Conservation (phyloP, 2,329 filamentous ascomycete species). For the Cladophialophora exuberans region DNA sequence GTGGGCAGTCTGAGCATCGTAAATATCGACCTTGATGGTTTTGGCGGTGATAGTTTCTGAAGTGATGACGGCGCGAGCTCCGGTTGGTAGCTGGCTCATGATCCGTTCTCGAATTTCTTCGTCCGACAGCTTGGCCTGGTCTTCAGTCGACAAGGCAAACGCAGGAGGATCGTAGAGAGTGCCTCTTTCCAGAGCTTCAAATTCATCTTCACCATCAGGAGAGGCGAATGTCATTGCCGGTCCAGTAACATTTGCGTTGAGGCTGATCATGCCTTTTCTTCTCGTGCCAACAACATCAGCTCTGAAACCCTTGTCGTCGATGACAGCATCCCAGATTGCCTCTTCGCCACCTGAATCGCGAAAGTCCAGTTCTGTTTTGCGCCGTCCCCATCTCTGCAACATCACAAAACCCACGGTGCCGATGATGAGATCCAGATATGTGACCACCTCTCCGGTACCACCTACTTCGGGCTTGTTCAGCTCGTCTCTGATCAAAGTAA, state of each 20-base stretch:
- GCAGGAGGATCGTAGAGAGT: constrained; percentile 33
- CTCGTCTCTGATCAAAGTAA: constrained; percentile 50
- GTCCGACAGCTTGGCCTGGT: constrained; percentile 45
- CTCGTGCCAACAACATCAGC: constrained; percentile 50
- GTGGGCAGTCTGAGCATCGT: constrained; percentile 45
- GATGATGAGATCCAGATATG: constrained; percentile 48
- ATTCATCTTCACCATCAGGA: constrained; percentile 42
- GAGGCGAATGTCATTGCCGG: constrained; percentile 57
- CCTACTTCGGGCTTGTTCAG: constrained; percentile 43
- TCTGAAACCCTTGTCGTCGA: constrained; percentile 49
- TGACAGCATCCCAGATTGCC: constrained; percentile 52
- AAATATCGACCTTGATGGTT: constrained; percentile 52
- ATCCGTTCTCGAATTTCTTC: constrained; percentile 54
- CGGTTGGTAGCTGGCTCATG: constrained; percentile 47
- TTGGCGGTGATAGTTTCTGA: constrained; percentile 48
- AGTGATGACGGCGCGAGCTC: constrained; percentile 47
- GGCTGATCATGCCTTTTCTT: constrained; percentile 37
- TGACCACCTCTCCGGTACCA: constrained; percentile 43
- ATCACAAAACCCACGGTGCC: constrained; percentile 50
- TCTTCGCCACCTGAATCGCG: constrained; percentile 44
- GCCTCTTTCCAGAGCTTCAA: constrained; percentile 45
- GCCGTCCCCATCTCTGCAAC: constrained; percentile 51
- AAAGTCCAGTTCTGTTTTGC: constrained; percentile 46
- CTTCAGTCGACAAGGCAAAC: constrained; percentile 38
- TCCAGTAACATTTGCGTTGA: constrained; percentile 46